Base-by-base conservation (phyloP, 2,329 filamentous ascomycete species). In the Pezicula neosporulosa region DNA sequence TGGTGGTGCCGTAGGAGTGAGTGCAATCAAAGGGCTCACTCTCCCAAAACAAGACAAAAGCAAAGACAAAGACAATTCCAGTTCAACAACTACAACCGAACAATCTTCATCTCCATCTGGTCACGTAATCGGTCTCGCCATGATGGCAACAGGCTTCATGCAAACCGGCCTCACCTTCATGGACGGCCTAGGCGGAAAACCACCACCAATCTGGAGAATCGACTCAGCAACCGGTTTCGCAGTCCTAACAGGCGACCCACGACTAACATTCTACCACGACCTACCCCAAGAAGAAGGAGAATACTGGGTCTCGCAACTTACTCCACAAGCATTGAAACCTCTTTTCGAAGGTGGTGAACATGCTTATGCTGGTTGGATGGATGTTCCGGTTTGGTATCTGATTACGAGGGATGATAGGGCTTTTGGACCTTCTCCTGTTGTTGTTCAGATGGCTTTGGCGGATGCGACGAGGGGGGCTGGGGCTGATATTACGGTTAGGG, bases 181-280 rank as follows among this genome's bases (percentile, higher is more conserved):
- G 56, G 70, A 70, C 33, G 63, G 62, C 1, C 55, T 70, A 41
- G 63, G 69, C 6, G 70, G 70, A 3, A 59, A 54, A 24, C 68
- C 69, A 2, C 71, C 70, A 2, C 69, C 70, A 18, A 52, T 55
- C 2, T 74, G 70, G 70, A 62, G 57, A 2, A 52, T 66, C 3
- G 67, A 72, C 33, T 48, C 51, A n/a, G 21, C 3, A 21, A 72
- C 65, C 8, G 72, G 71, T 1, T 74, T 67, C 53, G 68, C 69
- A 0, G 66, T 68, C 13, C 39, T 74, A 0, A 57, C 66, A 9
- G 59, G 53, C 19, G 49, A 64, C 4, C 60, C 70, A 0, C 52
- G 63, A 4, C 64, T 72, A 36, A 51, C 72, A 0, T 75, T 77
- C 55, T 77, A 77, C 53, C 72, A 75, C 52, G 74, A 77, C 57